phyloP scores from a whole-genome alignment of 2,329 filamentous ascomycete genomes.

The Arthrobotrys conoides region DNA sequence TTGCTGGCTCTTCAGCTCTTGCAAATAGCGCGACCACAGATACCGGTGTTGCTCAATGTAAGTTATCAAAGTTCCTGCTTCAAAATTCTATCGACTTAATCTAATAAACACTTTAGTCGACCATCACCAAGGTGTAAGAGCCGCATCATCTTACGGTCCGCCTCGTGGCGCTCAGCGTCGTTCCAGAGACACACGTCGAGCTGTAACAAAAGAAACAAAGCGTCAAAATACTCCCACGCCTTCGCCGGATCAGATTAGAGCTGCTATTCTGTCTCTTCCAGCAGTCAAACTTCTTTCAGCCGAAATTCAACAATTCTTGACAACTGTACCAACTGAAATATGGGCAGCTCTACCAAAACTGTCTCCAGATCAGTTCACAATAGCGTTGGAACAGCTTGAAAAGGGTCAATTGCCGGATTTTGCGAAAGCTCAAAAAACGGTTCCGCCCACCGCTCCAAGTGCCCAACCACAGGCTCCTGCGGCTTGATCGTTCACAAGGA shows the following conservation, averaged over 20 bases:
- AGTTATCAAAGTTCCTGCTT: not conserved
- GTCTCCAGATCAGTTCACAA: slow-evolving; percentile 7
- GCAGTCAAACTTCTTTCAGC: not conserved
- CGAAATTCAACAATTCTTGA: slow-evolving; percentile 1
- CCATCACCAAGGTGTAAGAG: slow-evolving; percentile 15
- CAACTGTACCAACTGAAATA: not conserved
- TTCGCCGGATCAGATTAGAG: slow-evolving; percentile 12
- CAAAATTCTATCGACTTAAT: slow-evolving; percentile 2
- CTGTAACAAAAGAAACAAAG: slow-evolving; percentile 4
- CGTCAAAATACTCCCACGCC: slow-evolving; percentile 5
- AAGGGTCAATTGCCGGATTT: slow-evolving; percentile 9
- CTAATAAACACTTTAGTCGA: slow-evolving; percentile 1
- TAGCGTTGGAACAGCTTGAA: slow-evolving; percentile 12
- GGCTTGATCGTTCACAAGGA: not conserved
- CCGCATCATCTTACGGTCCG: slow-evolving; percentile 5
- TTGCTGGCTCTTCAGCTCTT: not conserved
- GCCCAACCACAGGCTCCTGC: not conserved
- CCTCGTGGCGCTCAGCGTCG: not conserved
- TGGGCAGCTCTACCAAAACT: slow-evolving; percentile 10
- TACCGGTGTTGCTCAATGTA: slow-evolving; percentile 9
- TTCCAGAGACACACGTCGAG: not conserved
- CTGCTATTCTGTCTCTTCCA: slow-evolving; percentile 5
- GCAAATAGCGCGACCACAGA: not conserved
- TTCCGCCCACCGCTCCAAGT: not conserved
- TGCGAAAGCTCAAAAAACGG: not conserved